A percentile compares a stretch with the other conserved stretches of the same genome.
These are phyloP conservation scores for Colletotrichum acutatum DNA, from an alignment of 2,329 filamentous ascomycete species.

Conservation along the genomic window DNA sequence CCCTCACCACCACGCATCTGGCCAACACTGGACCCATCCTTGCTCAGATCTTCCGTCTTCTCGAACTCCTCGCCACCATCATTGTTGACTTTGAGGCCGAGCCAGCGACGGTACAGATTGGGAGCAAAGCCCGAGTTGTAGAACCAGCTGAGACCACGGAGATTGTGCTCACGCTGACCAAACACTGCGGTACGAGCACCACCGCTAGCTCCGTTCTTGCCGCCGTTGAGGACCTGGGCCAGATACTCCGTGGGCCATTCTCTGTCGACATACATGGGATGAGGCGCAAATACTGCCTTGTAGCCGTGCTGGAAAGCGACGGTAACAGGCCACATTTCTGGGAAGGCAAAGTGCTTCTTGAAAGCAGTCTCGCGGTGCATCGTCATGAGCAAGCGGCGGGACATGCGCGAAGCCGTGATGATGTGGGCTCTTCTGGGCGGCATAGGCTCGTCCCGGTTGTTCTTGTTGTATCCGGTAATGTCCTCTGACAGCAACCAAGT, in stretches of 20 bases:
- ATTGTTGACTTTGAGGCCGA: conserved; percentile 83
- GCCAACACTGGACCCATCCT: conserved; percentile 59
- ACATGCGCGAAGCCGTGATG: conserved; percentile 88
- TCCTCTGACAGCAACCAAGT: conserved; percentile 86
- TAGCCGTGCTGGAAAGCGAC: conserved; percentile 90
- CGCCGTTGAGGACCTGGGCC: conserved; percentile 83
- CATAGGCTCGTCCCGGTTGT: conserved; percentile 63
- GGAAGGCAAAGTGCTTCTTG: conserved; percentile 89
- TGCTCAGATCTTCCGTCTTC: conserved; percentile 63
- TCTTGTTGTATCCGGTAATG: conserved; percentile 84
- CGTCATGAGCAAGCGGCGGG: conserved; percentile 78
- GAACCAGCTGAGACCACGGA: conserved; percentile 89
- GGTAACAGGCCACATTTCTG: conserved; percentile 95
- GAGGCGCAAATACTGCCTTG: conserved; percentile 91
- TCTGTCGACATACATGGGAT: conserved; percentile 88
- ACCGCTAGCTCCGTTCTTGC: conserved; percentile 79
- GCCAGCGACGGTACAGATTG: conserved; percentile 86
- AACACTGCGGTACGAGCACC: conserved; percentile 79
- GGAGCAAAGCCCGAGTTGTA: conserved; percentile 87
- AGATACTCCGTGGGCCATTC: conserved; percentile 85
- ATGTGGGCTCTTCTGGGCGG: conserved; percentile 84
- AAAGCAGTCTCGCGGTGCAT: conserved; percentile 93
- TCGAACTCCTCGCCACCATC: conserved; percentile 84
- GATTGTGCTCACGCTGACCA: conserved; percentile 89
- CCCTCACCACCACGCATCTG: conserved; percentile 77